Percentiles rank a stretch among this genome's conserved stretches.
These are phyloP conservation scores for Waitea zeae DNA, from an alignment of 1,284 basidiomycete species.

Conservation along the genomic window DNA sequence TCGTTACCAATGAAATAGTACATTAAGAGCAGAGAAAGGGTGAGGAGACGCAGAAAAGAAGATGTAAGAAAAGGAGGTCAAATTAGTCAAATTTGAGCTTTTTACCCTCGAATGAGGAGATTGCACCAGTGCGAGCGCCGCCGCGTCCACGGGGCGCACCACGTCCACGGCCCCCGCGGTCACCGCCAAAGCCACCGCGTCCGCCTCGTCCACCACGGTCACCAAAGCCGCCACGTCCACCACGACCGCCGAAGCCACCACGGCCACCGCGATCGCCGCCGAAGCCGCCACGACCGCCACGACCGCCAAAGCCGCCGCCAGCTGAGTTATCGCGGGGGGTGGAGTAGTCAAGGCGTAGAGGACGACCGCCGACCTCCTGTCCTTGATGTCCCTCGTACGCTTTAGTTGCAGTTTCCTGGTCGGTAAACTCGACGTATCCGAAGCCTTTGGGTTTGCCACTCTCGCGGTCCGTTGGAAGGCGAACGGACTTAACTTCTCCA, in stretches of 20 bases:
- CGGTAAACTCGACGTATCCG: conserved; percentile 90
- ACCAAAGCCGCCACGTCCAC: conserved; percentile 16
- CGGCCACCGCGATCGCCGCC: conserved; percentile 17
- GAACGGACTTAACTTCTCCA: conserved; percentile 79
- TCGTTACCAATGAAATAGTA: too few species aligned
- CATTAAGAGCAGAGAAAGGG: too few species aligned
- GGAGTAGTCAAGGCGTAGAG: conserved; percentile 79
- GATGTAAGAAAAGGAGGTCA: too few species aligned
- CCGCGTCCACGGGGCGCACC: conserved; percentile 20
- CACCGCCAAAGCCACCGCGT: conserved; percentile 26
- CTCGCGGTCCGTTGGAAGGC: conserved; percentile 89
- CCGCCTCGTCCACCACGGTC: conserved; percentile 17
- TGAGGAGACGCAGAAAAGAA: too few species aligned
- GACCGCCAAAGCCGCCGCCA: conserved; percentile 27
- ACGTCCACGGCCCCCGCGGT: conserved; percentile 22
- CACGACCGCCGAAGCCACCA: conserved; percentile 21
- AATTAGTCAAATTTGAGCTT: conserved; percentile 55
- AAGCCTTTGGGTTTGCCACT: conserved; percentile 89
- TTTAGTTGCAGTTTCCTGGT: conserved; percentile 66
- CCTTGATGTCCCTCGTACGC: conserved; percentile 63
- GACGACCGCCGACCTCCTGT: conserved; percentile 70
- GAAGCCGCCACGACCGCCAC: conserved; percentile 24
- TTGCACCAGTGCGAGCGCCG: conserved; percentile 56
- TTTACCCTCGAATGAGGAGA: conserved; percentile 58
- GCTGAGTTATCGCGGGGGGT: conserved; percentile 60